Percentiles rank a stretch among this genome's conserved stretches.
Conservation (phyloP, 1,284 basidiomycete species). For the Moniliella sp. region DNA sequence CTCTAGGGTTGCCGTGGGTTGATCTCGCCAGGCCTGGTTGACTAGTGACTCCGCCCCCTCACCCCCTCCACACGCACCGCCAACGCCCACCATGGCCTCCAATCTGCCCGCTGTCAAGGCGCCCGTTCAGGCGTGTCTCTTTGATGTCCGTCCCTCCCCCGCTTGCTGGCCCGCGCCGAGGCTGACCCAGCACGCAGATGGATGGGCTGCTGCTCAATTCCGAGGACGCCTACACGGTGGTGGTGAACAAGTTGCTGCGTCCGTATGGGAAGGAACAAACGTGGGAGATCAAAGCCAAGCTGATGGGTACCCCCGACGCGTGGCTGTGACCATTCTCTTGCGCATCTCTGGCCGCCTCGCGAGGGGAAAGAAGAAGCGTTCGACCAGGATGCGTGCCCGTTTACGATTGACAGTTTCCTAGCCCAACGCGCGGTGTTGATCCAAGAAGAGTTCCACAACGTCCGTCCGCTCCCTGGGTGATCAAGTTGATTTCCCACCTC, state of each 20-base stretch:
- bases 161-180: no score
- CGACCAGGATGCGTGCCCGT: slow-evolving; percentile 18
- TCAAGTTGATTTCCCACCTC: slow-evolving; percentile 24
- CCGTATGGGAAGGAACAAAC: slow-evolving; percentile 32
- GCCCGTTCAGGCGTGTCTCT: no score
- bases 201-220: slow-evolving; percentile 32
- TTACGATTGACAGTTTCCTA: slow-evolving; percentile 25
- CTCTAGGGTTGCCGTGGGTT: no score
- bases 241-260: slow-evolving; percentile 28
- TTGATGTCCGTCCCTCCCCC: no score
- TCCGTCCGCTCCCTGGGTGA: slow-evolving; percentile 31
- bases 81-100: no score
- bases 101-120: no score
- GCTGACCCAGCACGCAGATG: slow-evolving; percentile 13
- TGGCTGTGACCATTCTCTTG: slow-evolving; percentile 21
- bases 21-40: no score
- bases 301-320: slow-evolving; percentile 32
- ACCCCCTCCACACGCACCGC: no score
- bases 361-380: slow-evolving; percentile 5
- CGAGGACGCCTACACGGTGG: slow-evolving; percentile 26
- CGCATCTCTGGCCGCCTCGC: slow-evolving; percentile 20
- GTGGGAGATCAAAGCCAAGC: slow-evolving; percentile 31
- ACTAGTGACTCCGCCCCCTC: no score
- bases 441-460: slow-evolving; percentile 20
- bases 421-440: slow-evolving; percentile 18